These are phyloP conservation scores for Termitomyces sp. DNA, from an alignment of 768 basidiomycete species.

Conservation along the genomic window DNA sequence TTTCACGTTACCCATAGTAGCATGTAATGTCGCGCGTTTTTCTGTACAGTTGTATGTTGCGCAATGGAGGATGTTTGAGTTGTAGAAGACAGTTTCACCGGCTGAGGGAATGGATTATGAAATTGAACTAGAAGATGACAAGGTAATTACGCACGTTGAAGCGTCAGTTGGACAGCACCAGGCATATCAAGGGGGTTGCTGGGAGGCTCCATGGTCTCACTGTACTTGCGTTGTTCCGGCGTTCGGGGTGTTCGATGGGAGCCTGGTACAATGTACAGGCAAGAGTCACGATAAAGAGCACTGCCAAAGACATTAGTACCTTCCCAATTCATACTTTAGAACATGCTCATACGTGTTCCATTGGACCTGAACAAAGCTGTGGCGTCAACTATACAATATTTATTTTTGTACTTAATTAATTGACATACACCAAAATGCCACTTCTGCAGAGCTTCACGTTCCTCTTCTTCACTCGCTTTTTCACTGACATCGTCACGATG, in stretches of 20 bases:
- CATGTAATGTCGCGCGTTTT: conserved; percentile 67
- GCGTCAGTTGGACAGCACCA: conserved; percentile 49
- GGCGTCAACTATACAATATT: neutral
- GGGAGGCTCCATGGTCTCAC: conserved; percentile 47
- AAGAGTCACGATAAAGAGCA: conserved; percentile 64
- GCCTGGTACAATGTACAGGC: conserved; percentile 67
- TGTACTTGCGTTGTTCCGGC: conserved; percentile 52
- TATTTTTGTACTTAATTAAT: neutral
- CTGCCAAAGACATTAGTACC: conserved; percentile 27
- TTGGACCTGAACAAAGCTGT: conserved; percentile 47
- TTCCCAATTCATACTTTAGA: neutral
- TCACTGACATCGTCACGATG: conserved; percentile 74
- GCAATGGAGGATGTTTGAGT: conserved; percentile 75
- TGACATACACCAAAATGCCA: conserved; percentile 66
- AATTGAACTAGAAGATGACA: no score
- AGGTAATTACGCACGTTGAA: conserved; percentile 43
- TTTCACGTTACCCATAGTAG: conserved; percentile 56
- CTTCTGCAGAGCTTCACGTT: conserved; percentile 47
- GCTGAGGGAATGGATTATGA: conserved; percentile 31
- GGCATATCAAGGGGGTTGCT: conserved; percentile 67
- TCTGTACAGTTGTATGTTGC: conserved; percentile 52
- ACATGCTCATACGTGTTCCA: conserved; percentile 70
- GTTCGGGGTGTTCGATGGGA: conserved; percentile 61
- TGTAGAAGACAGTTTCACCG: conserved; percentile 79
- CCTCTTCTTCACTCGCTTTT: conserved; percentile 56